Conservation (phyloP, 352 stramenopile genomes). For the Globisporangium iwayamae region DNA sequence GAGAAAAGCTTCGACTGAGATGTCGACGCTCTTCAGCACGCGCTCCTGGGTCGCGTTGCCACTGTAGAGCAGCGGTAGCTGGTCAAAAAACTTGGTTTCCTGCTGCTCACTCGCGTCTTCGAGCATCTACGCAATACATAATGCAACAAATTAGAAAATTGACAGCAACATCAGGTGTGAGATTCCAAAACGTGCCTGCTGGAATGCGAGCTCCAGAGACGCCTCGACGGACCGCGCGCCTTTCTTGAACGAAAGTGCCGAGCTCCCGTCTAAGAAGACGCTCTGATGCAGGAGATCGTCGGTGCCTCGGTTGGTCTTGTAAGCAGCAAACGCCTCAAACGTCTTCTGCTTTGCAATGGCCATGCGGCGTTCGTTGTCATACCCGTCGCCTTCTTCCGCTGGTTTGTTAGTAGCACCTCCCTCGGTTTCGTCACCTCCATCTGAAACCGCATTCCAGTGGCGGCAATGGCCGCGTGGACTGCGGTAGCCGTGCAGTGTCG, state of each 20-base stretch:
- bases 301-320: constrained; percentile 43
- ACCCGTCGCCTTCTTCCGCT: neutral
- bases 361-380: constrained; percentile 23
- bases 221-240: constrained; percentile 30
- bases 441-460: constrained; percentile 58
- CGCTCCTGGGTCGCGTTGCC: constrained; percentile 43
- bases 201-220: constrained; percentile 44
- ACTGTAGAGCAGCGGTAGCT: constrained; percentile 51
- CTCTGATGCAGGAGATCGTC: constrained; percentile 23
- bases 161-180: neutral
- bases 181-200: constrained; percentile 21
- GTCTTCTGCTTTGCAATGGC: constrained; percentile 44
- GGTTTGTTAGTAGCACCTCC: neutral
- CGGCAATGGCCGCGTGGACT: constrained; percentile 49
- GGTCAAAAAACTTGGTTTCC: constrained; percentile 51
- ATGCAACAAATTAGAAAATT: neutral
- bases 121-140: constrained; percentile 19
- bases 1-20: constrained; percentile 39
- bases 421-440: constrained; percentile 20
- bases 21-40: constrained; percentile 31
- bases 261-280: neutral
- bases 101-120: constrained; percentile 34
- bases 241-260: constrained; percentile 26
- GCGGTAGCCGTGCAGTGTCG: constrained; percentile 29
- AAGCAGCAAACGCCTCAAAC: constrained; percentile 43